These are phyloP conservation scores for Parachlorella kessleri DNA, from an alignment of 139 green algal genomes.

Conservation along the genomic window DNA sequence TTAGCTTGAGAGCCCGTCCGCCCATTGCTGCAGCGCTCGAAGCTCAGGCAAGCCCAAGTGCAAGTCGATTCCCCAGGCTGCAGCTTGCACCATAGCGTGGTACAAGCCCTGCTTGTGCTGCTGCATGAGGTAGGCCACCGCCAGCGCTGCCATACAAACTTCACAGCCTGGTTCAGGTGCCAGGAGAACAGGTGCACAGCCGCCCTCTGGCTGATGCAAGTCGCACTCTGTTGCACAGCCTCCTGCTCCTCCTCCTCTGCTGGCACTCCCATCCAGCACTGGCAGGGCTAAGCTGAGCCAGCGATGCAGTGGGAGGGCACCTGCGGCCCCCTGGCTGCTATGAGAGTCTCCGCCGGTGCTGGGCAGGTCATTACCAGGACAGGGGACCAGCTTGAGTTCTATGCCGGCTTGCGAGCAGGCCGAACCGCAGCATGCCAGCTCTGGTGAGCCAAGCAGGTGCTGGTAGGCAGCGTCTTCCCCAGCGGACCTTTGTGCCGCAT, in stretches of 20 bases:
- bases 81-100: conserved; percentile 29
- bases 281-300: conserved; percentile 12
- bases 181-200: conserved; percentile 36
- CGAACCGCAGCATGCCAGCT: not conserved
- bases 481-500: not conserved
- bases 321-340: not conserved
- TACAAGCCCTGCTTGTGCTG: not conserved
- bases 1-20: no score
- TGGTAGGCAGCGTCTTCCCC: not conserved
- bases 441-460: not conserved
- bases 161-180: conserved; percentile 35
- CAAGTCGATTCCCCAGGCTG: conserved; percentile 33
- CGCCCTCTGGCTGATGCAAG: no score
- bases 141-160: conserved; percentile 21
- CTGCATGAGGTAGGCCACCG: conserved; percentile 29
- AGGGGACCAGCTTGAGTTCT: no score
- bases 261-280: not conserved
- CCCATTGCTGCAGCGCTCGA: conserved; percentile 27
- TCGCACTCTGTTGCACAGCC: not conserved
- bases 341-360: no score
- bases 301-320: not conserved
- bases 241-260: not conserved
- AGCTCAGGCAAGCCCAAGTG: conserved; percentile 20
- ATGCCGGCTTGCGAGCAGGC: no score
- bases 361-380: no score